These are phyloP conservation scores for Ambrosia artemisiifolia DNA, from an alignment of 129 eudicot genomes.

Conservation along the genomic window DNA sequence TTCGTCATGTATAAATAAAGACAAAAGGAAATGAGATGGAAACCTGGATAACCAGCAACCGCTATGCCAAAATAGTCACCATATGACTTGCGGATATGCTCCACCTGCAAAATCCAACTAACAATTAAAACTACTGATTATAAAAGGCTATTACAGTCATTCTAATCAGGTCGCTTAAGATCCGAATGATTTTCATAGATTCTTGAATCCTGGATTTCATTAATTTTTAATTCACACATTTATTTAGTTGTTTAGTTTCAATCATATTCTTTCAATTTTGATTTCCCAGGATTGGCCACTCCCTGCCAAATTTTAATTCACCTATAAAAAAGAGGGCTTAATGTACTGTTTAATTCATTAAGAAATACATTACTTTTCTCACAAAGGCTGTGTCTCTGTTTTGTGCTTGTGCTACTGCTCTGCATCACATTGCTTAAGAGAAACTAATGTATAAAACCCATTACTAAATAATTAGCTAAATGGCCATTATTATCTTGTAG, in stretches of 20 bases:
- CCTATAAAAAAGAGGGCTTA: background rate
- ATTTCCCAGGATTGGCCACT: too few species aligned
- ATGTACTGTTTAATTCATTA: background rate
- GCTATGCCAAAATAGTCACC: slow-evolving; percentile 96
- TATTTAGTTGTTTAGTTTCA: background rate
- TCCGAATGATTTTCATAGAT: too few species aligned
- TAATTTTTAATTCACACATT: background rate
- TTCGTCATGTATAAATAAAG: slow-evolving; percentile 6
- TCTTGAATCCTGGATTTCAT: background rate
- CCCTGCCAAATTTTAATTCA: too few species aligned
- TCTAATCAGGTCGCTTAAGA: background rate
- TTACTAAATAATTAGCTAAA: background rate
- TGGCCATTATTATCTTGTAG: too few species aligned
- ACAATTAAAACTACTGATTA: background rate
- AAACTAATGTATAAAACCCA: background rate
- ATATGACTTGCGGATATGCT: slow-evolving; percentile 75
- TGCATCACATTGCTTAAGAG: background rate
- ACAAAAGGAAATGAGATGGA: slow-evolving; percentile 5
- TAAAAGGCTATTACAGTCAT: background rate
- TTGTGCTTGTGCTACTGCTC: background rate
- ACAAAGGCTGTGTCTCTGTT: background rate
- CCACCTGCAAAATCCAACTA: slow-evolving; percentile 50
- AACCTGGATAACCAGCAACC: slow-evolving; percentile 99
- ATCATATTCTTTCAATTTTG: background rate
- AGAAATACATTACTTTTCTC: background rate